These are phyloP conservation scores for Arachnomyces sp. DNA, from an alignment of 2,329 filamentous ascomycete species.

Conservation along the genomic window DNA sequence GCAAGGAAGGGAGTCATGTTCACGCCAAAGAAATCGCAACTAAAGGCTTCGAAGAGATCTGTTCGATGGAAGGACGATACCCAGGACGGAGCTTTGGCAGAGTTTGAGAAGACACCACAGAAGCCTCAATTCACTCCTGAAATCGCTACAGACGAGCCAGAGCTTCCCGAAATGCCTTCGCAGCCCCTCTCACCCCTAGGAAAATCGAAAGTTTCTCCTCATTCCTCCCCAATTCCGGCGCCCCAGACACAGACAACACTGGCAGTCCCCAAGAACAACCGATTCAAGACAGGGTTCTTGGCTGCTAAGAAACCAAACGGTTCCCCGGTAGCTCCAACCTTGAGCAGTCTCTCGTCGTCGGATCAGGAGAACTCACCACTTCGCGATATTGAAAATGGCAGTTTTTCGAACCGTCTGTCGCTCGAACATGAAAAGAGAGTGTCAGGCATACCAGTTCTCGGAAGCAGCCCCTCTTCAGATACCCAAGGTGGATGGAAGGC, in stretches of 20 bases:
- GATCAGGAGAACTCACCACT: constrained; percentile 50
- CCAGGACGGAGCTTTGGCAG: constrained; percentile 73
- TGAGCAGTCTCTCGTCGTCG: constrained; percentile 53
- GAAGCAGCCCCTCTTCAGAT: constrained; percentile 28
- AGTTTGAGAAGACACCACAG: constrained; percentile 85
- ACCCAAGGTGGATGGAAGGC: constrained; percentile 40
- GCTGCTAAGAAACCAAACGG: constrained; percentile 59
- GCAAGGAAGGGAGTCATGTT: constrained; percentile 69
- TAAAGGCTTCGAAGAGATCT: constrained; percentile 56
- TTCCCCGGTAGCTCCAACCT: constrained; percentile 54
- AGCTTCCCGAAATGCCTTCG: constrained; percentile 44
- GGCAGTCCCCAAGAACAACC: constrained; percentile 50
- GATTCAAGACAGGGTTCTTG: constrained; percentile 85
- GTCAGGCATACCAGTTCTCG: constrained; percentile 3
- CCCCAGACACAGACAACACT: constrained; percentile 25
- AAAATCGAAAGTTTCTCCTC: constrained; percentile 30
- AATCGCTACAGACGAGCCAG: constrained; percentile 43
- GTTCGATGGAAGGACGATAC: constrained; percentile 92
- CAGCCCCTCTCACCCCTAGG: constrained; percentile 37
- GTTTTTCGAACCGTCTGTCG: constrained; percentile 41
- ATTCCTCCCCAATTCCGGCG: constrained; percentile 50
- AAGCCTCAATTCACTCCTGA: constrained; percentile 54
- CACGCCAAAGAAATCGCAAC: constrained; percentile 59
- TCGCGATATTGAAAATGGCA: constrained; percentile 44
- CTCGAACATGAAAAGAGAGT: constrained; percentile 31